phyloP scores from a whole-genome alignment of 2,329 filamentous ascomycete genomes.

The Dactylellina leptospora region DNA sequence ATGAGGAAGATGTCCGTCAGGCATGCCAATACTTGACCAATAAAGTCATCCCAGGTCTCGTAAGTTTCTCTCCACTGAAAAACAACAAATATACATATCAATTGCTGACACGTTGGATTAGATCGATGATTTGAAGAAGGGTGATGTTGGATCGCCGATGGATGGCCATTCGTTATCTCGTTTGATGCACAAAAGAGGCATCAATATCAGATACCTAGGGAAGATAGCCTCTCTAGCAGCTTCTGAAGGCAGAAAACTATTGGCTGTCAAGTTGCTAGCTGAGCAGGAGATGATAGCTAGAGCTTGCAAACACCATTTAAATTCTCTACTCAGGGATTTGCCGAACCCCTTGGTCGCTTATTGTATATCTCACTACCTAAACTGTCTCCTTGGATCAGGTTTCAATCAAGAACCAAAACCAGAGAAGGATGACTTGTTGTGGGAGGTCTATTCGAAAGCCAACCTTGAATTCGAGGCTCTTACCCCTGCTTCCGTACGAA shows the following conservation, averaged over 20 bases:
- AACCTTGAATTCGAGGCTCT: constrained; percentile 83
- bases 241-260: constrained; percentile 73
- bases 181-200: constrained; percentile 92
- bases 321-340: constrained; percentile 79
- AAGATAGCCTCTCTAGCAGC: constrained; percentile 76
- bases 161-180: constrained; percentile 90
- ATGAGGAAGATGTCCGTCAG: constrained; percentile 86
- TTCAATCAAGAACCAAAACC: constrained; percentile 80
- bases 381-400: constrained; percentile 83
- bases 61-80: constrained; percentile 48
- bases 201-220: constrained; percentile 96
- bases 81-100: neutral
- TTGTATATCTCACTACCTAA: constrained; percentile 85
- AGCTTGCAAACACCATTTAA: constrained; percentile 90
- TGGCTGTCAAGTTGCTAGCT: constrained; percentile 78
- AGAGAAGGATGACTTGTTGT: constrained; percentile 78
- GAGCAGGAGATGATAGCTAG: constrained; percentile 94
- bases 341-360: constrained; percentile 81
- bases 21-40: constrained; percentile 80
- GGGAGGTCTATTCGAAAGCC: constrained; percentile 78
- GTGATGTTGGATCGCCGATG: constrained; percentile 97
- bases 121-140: constrained; percentile 85
- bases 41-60: constrained; percentile 81
- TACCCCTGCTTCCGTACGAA: constrained; percentile 75
- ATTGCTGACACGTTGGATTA: constrained; percentile 5